phyloP scores from a whole-genome alignment of 2,329 filamentous ascomycete genomes.

The Erysiphe neolycopersici region DNA sequence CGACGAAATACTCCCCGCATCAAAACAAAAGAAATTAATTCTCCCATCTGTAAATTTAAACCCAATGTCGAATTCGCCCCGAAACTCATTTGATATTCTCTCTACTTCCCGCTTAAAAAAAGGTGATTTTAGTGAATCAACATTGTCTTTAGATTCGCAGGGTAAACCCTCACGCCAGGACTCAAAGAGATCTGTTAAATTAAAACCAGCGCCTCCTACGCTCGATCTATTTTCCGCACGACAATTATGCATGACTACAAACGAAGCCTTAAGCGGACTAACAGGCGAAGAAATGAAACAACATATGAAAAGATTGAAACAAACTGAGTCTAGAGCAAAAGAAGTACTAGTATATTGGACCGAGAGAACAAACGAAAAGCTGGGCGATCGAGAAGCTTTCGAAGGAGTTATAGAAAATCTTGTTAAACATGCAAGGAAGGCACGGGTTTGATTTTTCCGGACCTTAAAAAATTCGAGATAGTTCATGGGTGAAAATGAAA shows the following conservation, averaged over 20 bases:
- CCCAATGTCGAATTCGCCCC: constrained; percentile 22
- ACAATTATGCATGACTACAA: constrained; percentile 59
- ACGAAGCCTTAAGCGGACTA: constrained; percentile 56
- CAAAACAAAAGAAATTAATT: constrained; percentile 92
- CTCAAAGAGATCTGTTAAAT: constrained; percentile 19
- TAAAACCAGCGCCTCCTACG: constrained; percentile 41
- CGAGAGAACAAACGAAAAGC: constrained; percentile 57
- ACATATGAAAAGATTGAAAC: constrained; percentile 44
- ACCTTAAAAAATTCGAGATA: too few relatives aligned
- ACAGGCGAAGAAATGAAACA: constrained; percentile 47
- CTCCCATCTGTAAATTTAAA: constrained; percentile 46
- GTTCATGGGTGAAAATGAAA: too few relatives aligned
- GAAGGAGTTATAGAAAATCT: constrained; percentile 93
- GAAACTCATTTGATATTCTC: constrained; percentile 26
- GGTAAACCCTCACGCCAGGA: constrained; percentile 22
- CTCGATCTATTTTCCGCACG: constrained; percentile 56
- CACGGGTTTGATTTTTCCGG: constrained; percentile 33
- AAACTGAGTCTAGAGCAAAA: constrained; percentile 42
- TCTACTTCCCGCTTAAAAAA: constrained; percentile 10
- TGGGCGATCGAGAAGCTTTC: constrained; percentile 79
- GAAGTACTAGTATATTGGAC: constrained; percentile 73
- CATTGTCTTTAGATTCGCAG: constrained; percentile 31
- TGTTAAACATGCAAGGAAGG: constrained; percentile 70
- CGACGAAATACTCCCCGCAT: constrained; percentile 88
- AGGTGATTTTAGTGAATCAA: constrained; percentile 23